Evolutionary conservation across 805 yeast species (phyloP).

Genomic region (Maudiozyma serrabonitensis): DNA sequence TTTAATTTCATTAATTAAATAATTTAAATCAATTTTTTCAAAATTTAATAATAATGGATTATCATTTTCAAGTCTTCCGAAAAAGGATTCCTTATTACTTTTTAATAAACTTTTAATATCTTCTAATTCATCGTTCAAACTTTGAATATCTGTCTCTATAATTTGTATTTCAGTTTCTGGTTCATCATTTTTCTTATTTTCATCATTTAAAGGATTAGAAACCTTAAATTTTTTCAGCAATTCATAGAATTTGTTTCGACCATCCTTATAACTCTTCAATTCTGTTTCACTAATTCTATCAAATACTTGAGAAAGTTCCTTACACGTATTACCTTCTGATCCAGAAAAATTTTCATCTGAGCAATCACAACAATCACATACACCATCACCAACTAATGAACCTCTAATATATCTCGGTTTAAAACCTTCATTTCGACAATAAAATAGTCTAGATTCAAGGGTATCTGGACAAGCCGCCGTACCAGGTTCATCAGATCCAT

Average conservation of each 20-base stretch:
- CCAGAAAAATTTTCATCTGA: conserved; percentile 50
- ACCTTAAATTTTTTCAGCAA: conserved; percentile 11
- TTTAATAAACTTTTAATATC: conserved; percentile 17
- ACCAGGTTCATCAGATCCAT: conserved; percentile 96
- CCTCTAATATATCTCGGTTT: conserved; percentile 52
- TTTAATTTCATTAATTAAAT: conserved; percentile 8
- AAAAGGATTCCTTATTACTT: conserved; percentile 11
- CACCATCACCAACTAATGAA: conserved; percentile 73
- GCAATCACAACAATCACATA: conserved; percentile 97
- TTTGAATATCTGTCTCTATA: conserved; percentile 6
- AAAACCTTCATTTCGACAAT: conserved; percentile 71
- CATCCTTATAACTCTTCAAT: conserved; percentile 44
- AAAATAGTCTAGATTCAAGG: conserved; percentile 36
- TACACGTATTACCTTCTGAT: conserved; percentile 13
- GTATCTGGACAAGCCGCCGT: conserved; percentile 62
- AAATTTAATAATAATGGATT: conserved; percentile 19
- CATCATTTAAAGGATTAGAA: conserved; percentile 13
- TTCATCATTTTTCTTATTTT: conserved; percentile 4
- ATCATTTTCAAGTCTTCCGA: conserved; percentile 10
- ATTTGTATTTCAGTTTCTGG: conserved; percentile 4
- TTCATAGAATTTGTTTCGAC: conserved; percentile 33
- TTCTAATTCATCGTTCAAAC: conserved; percentile 6
- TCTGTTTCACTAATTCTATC: conserved; percentile 33
- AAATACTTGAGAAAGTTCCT: conserved; percentile 19
- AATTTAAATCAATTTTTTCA: conserved; percentile 10